Base-by-base conservation (phyloP, 2,329 filamentous ascomycete species). In the Botrytis medusae region DNA sequence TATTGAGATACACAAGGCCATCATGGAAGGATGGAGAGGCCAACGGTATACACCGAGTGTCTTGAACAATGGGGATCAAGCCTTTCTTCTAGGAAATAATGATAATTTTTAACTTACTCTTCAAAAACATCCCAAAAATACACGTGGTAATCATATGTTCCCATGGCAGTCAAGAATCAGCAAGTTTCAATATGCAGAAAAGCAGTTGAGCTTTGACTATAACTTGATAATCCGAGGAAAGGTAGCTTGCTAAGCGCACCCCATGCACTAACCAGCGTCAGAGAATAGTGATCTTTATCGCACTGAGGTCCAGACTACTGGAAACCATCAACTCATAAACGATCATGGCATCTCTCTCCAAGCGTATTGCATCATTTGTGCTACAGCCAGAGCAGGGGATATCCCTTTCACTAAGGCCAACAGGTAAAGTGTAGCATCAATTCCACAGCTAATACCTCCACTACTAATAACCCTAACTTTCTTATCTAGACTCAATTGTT, bases 391-490 rank as follows among this genome's bases (percentile, higher is more conserved):
- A 16, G 60, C 60, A 32, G 60, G 46, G 2, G 51, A 34, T 46
- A 65, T 65, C 9, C 69, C 69, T 46, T 72, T 72, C 46, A 72
- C n/a, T 5, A 72, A 59, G 14, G 60, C 32, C 20, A 72, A n/a
- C 44, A 72, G 64, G 32, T 72, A 72, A 25, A 72, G 20, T 77
- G 91, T 87, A 73, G 94, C 94, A 86, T 97, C 94, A 72, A 97
- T 85, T 81, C 94, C 93, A 83, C 92, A 90, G 82, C 90, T 92
- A 78, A 93, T 86, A 77, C 93, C 94, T 77, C 93, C 93, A 77
- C 89, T 88, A 76, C 94, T 97, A 80, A 97, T 90, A 77, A 97
- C 91, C 77, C 93, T 84, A 81, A 72, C 59, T 57, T 44, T 65
- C 46, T n/a, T 20, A 34, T 72, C 60, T 18, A 65, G 54, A 34